These are phyloP conservation scores for Arthrobotrys entomopaga DNA, from an alignment of 2,329 filamentous ascomycete genomes.

Conservation along the genomic window DNA sequence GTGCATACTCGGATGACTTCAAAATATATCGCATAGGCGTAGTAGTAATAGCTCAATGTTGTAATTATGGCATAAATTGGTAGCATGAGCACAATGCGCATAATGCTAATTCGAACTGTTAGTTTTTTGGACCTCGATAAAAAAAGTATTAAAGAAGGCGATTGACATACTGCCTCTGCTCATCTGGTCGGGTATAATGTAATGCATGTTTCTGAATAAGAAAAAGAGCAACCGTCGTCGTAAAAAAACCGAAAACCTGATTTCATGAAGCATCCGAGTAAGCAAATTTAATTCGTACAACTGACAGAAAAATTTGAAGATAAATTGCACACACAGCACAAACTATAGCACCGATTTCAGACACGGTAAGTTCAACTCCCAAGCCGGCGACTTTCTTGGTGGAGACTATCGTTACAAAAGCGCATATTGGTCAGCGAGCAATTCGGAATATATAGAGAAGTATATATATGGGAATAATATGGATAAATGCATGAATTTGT, in stretches of 20 bases:
- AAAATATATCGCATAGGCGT: conserved; percentile 82
- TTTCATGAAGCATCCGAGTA: neutral
- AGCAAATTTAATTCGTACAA: neutral
- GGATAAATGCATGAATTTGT: neutral
- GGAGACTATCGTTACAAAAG: conserved; percentile 19
- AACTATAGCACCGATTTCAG: conserved; percentile 40
- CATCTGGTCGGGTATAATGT: conserved; percentile 71
- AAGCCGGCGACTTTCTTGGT: conserved; percentile 30
- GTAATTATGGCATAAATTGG: conserved; percentile 81
- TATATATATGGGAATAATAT: no score
- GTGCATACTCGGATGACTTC: conserved; percentile 71
- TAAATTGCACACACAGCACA: conserved; percentile 34
- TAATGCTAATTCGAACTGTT: conserved; percentile 69
- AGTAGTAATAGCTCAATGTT: conserved; percentile 78
- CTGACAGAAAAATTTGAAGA: neutral
- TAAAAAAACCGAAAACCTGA: conserved; percentile 66
- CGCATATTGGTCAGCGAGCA: no score
- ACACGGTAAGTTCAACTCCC: conserved; percentile 17
- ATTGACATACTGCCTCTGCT: conserved; percentile 69
- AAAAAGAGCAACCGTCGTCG: conserved; percentile 68
- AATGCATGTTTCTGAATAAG: conserved; percentile 70
- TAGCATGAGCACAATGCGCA: conserved; percentile 88
- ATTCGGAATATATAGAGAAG: no score
- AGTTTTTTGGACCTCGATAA: neutral
- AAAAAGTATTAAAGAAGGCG: conserved; percentile 61